A percentile compares a stretch with the other conserved stretches of the same genome.
Evolutionary conservation across 805 yeast species (phyloP).

Genomic region (Nakazawaea peltata): DNA sequence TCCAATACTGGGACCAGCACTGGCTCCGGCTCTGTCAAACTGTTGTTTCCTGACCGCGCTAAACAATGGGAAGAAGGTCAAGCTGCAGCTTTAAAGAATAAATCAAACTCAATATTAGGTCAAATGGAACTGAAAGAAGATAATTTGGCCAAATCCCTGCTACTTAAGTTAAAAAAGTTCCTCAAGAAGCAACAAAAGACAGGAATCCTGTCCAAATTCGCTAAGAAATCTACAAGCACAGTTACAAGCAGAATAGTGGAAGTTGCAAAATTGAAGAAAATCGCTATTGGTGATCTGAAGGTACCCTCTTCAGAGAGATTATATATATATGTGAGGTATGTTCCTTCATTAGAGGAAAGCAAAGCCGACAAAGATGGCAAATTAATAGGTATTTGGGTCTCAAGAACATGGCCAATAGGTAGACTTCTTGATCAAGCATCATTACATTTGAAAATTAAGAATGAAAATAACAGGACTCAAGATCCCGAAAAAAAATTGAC

Average conservation of each 20-base stretch:
- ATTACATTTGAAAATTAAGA: conserved; percentile 35
- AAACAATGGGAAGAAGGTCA: too few relatives aligned
- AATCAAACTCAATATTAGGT: conserved; percentile 13
- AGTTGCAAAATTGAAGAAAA: conserved; percentile 30
- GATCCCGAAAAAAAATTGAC: conserved; percentile 34
- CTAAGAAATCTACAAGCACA: conserved; percentile 3
- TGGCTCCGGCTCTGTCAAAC: conserved; percentile 1
- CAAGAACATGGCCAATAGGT: conserved; percentile 54
- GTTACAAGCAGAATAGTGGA: conserved; percentile 23
- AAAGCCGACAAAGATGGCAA: conserved; percentile 4
- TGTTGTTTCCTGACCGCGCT: neutral
- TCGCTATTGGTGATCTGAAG: conserved; percentile 45
- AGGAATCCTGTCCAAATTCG: neutral
- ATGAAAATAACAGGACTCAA: conserved; percentile 38
- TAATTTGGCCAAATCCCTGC: conserved; percentile 3
- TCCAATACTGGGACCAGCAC: conserved; percentile 11
- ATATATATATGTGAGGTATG: conserved; percentile 38
- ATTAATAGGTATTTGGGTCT: conserved; percentile 33
- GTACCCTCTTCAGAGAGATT: conserved; percentile 36
- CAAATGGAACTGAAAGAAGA: conserved; percentile 7
- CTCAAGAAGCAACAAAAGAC: conserved; percentile 4
- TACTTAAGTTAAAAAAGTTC: conserved; percentile 7
- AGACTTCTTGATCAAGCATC: conserved; percentile 47
- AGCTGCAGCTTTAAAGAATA: conserved; percentile 10
- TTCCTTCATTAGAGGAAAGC: conserved; percentile 16